Evolutionary conservation across 257 asterid species (phyloP).

Genomic region (Solanum pennellii): DNA sequence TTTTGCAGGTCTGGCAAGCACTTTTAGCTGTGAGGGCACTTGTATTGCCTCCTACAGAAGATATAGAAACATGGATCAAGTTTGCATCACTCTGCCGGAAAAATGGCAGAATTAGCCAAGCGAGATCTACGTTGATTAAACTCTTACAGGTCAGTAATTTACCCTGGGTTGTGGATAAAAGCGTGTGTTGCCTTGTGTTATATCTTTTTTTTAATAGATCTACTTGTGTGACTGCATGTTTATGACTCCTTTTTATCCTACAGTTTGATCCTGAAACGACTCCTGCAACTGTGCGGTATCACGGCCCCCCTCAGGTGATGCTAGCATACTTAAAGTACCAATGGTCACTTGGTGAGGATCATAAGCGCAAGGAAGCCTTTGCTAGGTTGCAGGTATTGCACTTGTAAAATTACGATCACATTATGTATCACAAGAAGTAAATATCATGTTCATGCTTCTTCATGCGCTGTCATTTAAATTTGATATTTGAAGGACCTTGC

Average conservation of each 20-base stretch:
- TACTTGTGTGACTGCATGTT: background rate
- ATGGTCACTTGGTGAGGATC: slow-evolving; percentile 98
- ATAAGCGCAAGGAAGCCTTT: slow-evolving; percentile 81
- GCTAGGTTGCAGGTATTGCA: slow-evolving; percentile 69
- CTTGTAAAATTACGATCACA: background rate
- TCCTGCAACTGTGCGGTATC: slow-evolving; percentile 68
- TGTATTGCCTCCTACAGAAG: slow-evolving; percentile 96
- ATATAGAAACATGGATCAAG: slow-evolving; percentile 94
- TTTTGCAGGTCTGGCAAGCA: slow-evolving; percentile 85
- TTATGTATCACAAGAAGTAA: background rate
- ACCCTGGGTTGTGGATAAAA: background rate
- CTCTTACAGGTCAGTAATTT: slow-evolving; percentile 66
- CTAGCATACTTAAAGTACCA: slow-evolving; percentile 90
- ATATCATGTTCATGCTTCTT: background rate
- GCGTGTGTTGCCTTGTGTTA: background rate
- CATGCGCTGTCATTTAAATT: background rate
- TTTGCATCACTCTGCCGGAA: slow-evolving; percentile 96
- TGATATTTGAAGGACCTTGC: slow-evolving; percentile 64
- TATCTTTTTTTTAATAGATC: background rate
- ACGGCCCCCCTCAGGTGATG: slow-evolving; percentile 96
- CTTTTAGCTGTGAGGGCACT: slow-evolving; percentile 85
- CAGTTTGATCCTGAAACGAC: slow-evolving; percentile 93
- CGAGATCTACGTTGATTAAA: slow-evolving; percentile 81
- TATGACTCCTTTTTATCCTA: slow-evolving; percentile 8
- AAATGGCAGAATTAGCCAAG: slow-evolving; percentile 96